Evolutionary conservation across 1,284 basidiomycete species (phyloP), one percentile per base, ranked within the genome.

Genomic region (Ganoderma leucocontextum): DNA sequence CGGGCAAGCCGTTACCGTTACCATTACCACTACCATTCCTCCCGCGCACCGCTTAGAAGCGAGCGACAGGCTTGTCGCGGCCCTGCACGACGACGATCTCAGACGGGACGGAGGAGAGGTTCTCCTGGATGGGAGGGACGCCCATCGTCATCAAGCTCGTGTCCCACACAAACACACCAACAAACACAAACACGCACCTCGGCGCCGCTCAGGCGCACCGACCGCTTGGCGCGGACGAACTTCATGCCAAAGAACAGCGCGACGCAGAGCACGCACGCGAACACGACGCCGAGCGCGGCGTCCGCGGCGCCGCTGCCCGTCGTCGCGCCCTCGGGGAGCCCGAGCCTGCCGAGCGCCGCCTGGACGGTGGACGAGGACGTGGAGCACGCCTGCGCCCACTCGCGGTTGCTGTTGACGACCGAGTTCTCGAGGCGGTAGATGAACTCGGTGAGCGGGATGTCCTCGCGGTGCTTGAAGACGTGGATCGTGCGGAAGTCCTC

Each of bases 381-480:
- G 73, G 82, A 82, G 81, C 91, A 92, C 59, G 85, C 83, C 58
- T 87, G 81, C 70, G 84, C 85, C 91, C 91, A 92, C 75, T 91
- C 85, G 78, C 82, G 85, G 83, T 91, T 91, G 79, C 85, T 89
- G 65, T 84, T 85, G 81, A 92, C 88, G 63, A 88, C 88, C 33
- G 89, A 86, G 76, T 85, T 86, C 91, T 92, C 87, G 68, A 91
- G 85, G 67, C 89, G 88, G 82, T 91, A 89, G 76, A 92, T 89
- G 83, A 95, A 95, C 73, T 92, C 89, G 8, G 89, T 89, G 72
- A 95, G 84, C 49, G 92, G 87, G 73, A 94, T 90, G 74, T 90
- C 91, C 67, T 87, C 82, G 70, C 85, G 83, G 82, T 91, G 89
- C 67, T 87, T 88, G 77, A 91, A 92, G 75, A 88, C 89, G 75